Conservation (phyloP, 495 filamentous ascomycete species). For the Neurospora africana region DNA sequence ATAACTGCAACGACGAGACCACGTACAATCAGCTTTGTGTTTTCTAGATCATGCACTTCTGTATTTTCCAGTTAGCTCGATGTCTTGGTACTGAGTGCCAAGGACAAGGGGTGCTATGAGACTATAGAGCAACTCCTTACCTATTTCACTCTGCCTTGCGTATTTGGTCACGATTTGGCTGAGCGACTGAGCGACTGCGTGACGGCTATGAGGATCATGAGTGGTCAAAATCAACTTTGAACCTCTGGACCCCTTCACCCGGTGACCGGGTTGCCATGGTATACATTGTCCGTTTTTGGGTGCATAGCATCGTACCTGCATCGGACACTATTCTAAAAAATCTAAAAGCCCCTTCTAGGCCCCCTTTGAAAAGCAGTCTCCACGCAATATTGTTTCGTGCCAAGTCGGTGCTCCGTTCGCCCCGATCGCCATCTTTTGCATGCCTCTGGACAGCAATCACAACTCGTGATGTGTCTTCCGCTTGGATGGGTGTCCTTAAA, state of each 20-base stretch:
- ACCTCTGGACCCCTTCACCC: neutral
- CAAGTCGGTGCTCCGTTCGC: neutral
- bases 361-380: neutral
- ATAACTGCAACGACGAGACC: neutral
- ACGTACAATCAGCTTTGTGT: neutral
- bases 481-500: neutral
- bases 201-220: neutral
- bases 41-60: neutral
- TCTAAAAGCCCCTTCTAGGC: neutral
- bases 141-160: neutral
- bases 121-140: neutral
- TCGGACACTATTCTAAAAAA: neutral
- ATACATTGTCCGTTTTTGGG: neutral
- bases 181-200: neutral
- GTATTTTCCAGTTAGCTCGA: neutral
- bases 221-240: neutral
- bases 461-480: neutral
- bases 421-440: neutral
- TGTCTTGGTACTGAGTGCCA: neutral
- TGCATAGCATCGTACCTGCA: neutral
- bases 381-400: neutral
- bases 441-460: neutral
- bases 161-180: neutral
- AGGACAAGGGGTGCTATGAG: neutral
- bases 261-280: neutral